Evolutionary conservation across 306 rosid species (phyloP), one percentile per base, ranked within the genome.

Genomic region (Cucurbita argyrosperma): DNA sequence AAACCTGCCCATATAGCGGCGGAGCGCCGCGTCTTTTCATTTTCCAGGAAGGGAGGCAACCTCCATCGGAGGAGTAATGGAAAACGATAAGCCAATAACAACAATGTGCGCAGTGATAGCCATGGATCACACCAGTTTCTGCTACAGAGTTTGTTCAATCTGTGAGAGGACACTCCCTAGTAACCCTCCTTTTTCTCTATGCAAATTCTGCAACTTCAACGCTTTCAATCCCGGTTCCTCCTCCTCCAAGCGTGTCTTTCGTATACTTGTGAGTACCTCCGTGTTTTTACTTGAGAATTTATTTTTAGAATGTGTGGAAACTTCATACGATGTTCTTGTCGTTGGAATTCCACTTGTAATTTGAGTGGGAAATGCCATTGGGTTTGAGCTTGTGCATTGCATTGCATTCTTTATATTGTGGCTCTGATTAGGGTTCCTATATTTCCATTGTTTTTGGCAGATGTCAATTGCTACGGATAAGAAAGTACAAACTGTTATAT

Each of bases 401-500:
- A 7, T 55, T 10, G 18, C 8, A 5, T 50, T 50, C 18, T 1
- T 62, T 37, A 15, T 7, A 38, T 62, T 10, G 21, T 7, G 14
- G 4, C 21, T 62, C 23, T 62, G 42, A 62, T 62, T 62, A 6
- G 12, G 69, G 69, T 1, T 39, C 30, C 14, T 62, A 4, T 16
- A 38, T 62, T 63, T 63, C 8, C 50, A 16, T 63, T 18, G 38
- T 67, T 49, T 78, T 76, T 43, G 42, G 71, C 80, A 89, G 97
- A 83, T 91, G 82, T 89, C 96, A 52, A 58, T 91, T 60, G 96
- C 97, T 10, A 84, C 97, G 7, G 91, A 83, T 64, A 83, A 81
- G 7, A 68, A 83, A 75, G 91, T 91, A 19, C 58, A 84, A 54
- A 84, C 86, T 0, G 88, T 84, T 15, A 69, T 91, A 50, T 86